Percentiles rank a stretch among this genome's conserved stretches.
These are phyloP conservation scores for Pecoramyces ruminantium DNA, from an alignment of 192 early-diverging fungal species.

Conservation along the genomic window DNA sequence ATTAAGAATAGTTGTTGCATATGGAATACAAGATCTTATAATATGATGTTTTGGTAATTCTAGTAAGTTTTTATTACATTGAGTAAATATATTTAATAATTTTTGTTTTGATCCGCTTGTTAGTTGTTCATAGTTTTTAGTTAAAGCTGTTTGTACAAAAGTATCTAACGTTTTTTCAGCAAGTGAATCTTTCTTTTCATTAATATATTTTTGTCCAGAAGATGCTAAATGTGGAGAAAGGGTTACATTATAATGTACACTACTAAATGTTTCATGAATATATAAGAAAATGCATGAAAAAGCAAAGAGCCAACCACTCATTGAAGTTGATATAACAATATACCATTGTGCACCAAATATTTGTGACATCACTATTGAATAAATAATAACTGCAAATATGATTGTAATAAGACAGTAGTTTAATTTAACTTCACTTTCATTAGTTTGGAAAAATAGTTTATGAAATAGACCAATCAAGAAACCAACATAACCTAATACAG, in stretches of 20 bases:
- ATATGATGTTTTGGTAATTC: not conserved
- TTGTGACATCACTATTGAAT: not conserved
- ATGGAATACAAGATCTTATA: not conserved
- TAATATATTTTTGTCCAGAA: not conserved
- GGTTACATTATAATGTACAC: conserved; percentile 11
- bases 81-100: not conserved
- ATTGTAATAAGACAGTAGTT: conserved; percentile 8
- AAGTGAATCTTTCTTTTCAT: not conserved
- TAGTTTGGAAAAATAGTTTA: conserved; percentile 17
- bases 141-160: not conserved
- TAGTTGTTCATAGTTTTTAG: not conserved
- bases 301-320: conserved; percentile 22
- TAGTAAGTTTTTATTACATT: not conserved
- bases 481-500: conserved; percentile 8
- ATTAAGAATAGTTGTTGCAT: not conserved
- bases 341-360: conserved; percentile 5
- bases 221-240: not conserved
- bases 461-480: conserved; percentile 19
- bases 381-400: conserved; percentile 4
- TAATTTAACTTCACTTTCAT: conserved; percentile 2
- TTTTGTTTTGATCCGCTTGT: not conserved
- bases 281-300: conserved; percentile 6
- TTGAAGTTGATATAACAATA: not conserved
- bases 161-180: not conserved
- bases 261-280: conserved; percentile 5